Conservation (phyloP, 2,329 filamentous ascomycete species). For the Fonsecaea erecta region DNA sequence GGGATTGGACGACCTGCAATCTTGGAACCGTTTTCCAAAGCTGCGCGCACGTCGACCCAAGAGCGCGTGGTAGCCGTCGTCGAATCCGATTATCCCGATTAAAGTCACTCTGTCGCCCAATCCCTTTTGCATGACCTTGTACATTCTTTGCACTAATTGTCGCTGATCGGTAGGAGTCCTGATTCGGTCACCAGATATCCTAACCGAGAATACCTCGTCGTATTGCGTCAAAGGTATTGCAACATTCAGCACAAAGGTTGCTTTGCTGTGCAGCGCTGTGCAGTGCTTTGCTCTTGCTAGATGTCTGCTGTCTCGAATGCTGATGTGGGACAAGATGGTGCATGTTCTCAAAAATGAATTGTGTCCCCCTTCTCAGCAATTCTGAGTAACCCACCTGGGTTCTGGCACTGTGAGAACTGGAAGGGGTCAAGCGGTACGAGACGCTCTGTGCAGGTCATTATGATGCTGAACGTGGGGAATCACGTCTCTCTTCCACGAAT, state of each 20-base stretch:
- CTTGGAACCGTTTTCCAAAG: no score
- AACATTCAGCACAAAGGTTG: conserved; percentile 73
- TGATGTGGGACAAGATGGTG: conserved; percentile 9
- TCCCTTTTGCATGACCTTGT: conserved; percentile 69
- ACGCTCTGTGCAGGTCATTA: conserved; percentile 31
- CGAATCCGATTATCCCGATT: no score
- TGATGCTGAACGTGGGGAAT: conserved; percentile 16
- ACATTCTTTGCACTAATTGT: conserved; percentile 55
- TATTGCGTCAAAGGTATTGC: conserved; percentile 59
- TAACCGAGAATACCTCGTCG: conserved; percentile 56
- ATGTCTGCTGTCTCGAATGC: no score
- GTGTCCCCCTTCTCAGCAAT: conserved; percentile 24
- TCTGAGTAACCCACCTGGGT: conserved; percentile 21
- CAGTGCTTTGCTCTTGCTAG: no score
- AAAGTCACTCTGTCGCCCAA: conserved; percentile 74
- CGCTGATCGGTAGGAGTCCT: conserved; percentile 17
- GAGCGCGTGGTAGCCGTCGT: no score
- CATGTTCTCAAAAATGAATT: conserved; percentile 26
- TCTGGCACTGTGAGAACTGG: no score
- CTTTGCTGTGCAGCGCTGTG: no score
- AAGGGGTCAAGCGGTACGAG: no score
- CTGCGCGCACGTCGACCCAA: no score
- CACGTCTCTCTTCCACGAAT: conserved; percentile 45
- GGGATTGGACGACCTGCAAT: no score
- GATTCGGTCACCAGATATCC: conserved; percentile 18